These are phyloP conservation scores for Tilletia walkeri DNA, from an alignment of 1,284 basidiomycete genomes.

Conservation along the genomic window DNA sequence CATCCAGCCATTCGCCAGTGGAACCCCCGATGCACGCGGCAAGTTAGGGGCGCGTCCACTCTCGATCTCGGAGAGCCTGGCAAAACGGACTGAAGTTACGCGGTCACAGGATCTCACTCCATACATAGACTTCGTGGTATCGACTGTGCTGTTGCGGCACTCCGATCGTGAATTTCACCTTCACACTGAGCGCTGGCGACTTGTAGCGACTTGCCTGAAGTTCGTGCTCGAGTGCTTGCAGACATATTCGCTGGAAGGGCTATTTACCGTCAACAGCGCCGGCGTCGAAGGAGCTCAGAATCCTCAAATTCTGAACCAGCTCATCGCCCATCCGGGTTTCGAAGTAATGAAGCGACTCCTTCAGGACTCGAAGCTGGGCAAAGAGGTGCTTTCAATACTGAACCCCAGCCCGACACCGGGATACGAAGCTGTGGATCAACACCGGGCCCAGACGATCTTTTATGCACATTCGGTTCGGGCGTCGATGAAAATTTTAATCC, in stretches of 20 bases:
- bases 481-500: slow-evolving; percentile 41
- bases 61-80: not conserved
- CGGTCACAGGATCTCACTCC: slow-evolving; percentile 62
- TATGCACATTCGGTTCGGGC: slow-evolving; percentile 58
- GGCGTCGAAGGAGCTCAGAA: slow-evolving; percentile 34
- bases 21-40: not conserved
- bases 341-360: slow-evolving; percentile 78
- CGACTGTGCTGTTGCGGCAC: slow-evolving; percentile 72
- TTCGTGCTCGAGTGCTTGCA: slow-evolving; percentile 81
- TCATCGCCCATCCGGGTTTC: slow-evolving; percentile 78
- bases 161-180: slow-evolving; percentile 69
- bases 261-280: slow-evolving; percentile 23
- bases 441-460: slow-evolving; percentile 66
- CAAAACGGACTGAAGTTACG: slow-evolving; percentile 18
- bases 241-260: slow-evolving; percentile 57
- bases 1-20: slow-evolving; percentile 19
- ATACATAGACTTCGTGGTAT: slow-evolving; percentile 79
- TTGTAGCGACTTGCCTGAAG: slow-evolving; percentile 77
- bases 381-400: slow-evolving; percentile 72
- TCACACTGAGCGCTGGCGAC: slow-evolving; percentile 78
- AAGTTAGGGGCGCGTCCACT: not conserved
- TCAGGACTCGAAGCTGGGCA: slow-evolving; percentile 69
- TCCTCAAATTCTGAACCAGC: slow-evolving; percentile 46
- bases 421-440: slow-evolving; percentile 63
- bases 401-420: slow-evolving; percentile 43